Percentiles rank a stretch among this genome's conserved stretches.
These are phyloP conservation scores for Nematocida homosporus DNA, from an alignment of 371 early-diverging fungal genomes.

Conservation along the genomic window DNA sequence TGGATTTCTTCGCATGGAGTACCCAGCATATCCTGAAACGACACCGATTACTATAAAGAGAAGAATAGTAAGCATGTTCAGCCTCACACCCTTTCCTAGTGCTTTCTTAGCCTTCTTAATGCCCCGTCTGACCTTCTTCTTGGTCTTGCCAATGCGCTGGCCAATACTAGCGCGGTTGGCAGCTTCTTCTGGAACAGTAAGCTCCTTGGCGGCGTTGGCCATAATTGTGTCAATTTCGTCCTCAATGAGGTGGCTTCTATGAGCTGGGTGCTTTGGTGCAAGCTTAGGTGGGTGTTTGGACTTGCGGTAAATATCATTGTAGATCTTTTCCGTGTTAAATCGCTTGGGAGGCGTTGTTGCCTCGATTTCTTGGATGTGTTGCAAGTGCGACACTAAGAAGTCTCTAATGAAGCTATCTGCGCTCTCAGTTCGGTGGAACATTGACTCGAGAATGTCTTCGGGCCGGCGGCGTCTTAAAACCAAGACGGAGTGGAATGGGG, in stretches of 20 bases:
- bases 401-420: conserved; percentile 49
- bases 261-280: not conserved
- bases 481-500: conserved; percentile 45
- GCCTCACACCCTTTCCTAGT: conserved; percentile 17
- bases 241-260: not conserved
- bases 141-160: conserved; percentile 7
- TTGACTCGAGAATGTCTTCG: not conserved
- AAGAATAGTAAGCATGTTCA: conserved; percentile 30
- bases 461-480: conserved; percentile 17
- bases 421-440: not conserved
- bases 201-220: conserved; percentile 36
- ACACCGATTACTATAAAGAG: conserved; percentile 19
- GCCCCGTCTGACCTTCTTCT: conserved; percentile 26
- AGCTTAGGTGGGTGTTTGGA: not conserved
- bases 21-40: conserved; percentile 41
- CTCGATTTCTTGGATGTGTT: conserved; percentile 21
- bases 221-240: conserved; percentile 52
- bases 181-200: conserved; percentile 1
- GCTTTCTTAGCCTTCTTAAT: conserved; percentile 19
- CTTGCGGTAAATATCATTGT: conserved; percentile 42
- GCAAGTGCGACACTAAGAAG: conserved; percentile 37
- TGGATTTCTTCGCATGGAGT: conserved; percentile 21
- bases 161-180: not conserved
- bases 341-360: not conserved
- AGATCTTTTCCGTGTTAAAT: conserved; percentile 51